Base-by-base conservation (phyloP, 192 early-diverging fungal genomes). In the Umbelopsis vinacea region DNA sequence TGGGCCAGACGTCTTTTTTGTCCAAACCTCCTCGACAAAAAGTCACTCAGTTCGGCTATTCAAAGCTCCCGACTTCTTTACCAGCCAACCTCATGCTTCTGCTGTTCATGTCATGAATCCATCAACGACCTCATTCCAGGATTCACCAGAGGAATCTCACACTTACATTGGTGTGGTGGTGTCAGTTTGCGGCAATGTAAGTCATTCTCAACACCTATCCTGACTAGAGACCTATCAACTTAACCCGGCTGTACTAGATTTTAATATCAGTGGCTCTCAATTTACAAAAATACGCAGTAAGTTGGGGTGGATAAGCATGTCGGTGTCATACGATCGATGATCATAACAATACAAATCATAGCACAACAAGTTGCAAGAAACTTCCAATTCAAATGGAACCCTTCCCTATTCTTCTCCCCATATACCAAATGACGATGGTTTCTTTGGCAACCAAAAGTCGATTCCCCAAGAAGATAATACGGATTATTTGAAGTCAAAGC, bases 231-330 rank as follows among this genome's bases (percentile, higher is more conserved):
- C 24, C 19, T 24, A 12, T 33, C 19, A 40, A 57, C 8, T 29
- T 66, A 6, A 9, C 43, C 19, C 48, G 69, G 10, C 37, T 69
- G 63, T 46, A 6, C 21, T 43, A 88, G 87, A 81, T 88, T 66
- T 78, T 89, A 23, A 92, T 92, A 24, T 92, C 90, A 4, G 76
- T 88, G 6, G 90, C 90, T 0, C 81, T 92, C 45, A 92, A 92
- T 74, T 70, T 92, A 22, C 91, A 92, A 77, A 92, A 92, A 67
- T 78, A 85, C 50, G 90, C 89, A 19, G 77, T 79, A 79, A 74
- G 73, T 46, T 68, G 23, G n/a, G n/a, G 12, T 15, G 15, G 35
- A 48, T 37, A 33, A 1, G 0, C 17, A 6, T 57, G 22, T 17
- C 17, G 22, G 9, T 55, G 50, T 23, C 17, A n/a, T 46, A 52